These are phyloP conservation scores for Penicillium dipodomyicola DNA, from an alignment of 495 filamentous ascomycete species.

Conservation along the genomic window DNA sequence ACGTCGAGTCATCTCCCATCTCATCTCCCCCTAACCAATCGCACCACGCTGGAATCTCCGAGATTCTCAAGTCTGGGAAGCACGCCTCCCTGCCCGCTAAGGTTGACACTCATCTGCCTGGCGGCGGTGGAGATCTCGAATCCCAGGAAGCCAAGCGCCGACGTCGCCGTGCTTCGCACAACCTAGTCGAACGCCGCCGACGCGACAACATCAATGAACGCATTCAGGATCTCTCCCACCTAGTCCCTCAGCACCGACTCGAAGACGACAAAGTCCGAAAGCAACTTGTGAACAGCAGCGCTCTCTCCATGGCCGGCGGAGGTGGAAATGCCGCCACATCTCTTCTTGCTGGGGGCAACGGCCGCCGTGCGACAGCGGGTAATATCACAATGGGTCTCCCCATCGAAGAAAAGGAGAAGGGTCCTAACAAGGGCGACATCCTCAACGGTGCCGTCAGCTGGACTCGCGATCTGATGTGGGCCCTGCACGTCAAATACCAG, in stretches of 20 bases:
- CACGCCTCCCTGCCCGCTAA: conserved; percentile 70
- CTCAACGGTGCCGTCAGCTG: conserved; percentile 95
- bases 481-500: conserved; percentile 78
- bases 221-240: conserved; percentile 90
- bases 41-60: conserved; percentile 63
- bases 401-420: conserved; percentile 96
- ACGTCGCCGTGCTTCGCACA: conserved; percentile 88
- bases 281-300: conserved; percentile 84
- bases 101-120: conserved; percentile 56
- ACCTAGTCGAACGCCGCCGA: conserved; percentile 89
- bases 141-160: conserved; percentile 91
- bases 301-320: conserved; percentile 75
- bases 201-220: conserved; percentile 98
- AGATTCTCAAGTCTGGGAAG: conserved; percentile 65
- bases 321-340: conserved; percentile 78
- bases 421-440: conserved; percentile 98
- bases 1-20: conserved; percentile 72
- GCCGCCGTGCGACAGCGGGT: conserved; percentile 75
- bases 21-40: conserved; percentile 60
- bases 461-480: conserved; percentile 98
- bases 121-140: conserved; percentile 53
- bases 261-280: conserved; percentile 98
- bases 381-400: conserved; percentile 89
- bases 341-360: conserved; percentile 77
- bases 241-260: conserved; percentile 87